Evolutionary conservation across 352 stramenopile genomes (phyloP), one percentile per base, ranked within the genome.

Genomic region (Albugo laibachii): DNA sequence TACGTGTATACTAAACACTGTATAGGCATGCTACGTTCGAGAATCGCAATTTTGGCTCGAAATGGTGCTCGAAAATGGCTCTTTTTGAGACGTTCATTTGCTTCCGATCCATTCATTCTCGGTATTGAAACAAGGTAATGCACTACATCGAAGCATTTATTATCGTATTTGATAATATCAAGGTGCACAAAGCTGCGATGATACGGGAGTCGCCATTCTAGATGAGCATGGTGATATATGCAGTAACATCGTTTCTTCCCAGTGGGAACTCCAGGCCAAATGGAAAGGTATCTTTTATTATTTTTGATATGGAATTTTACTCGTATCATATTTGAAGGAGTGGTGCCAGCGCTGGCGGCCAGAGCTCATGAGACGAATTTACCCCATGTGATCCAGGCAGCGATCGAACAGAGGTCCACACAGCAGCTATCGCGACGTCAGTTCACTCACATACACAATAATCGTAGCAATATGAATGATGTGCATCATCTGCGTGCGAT

Each of bases 291-390:
- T 18, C 46, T 37, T 18, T 21, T 0, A 11, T 1, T 2, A 48
- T 13, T 11, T 2, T 18, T 34, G 15, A 2, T 14, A 37, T 20
- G 18, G 11, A 14, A 31, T 39, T 5, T 16, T 13, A 13, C 5
- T 4, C 41, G 37, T 19, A 14, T 14, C 10, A 31, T 14, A 5
- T 18, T 13, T 31, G 5, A 27, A 86, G 95, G 95, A 11, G 91
- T 99, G n/a, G 93, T 98, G 5, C 95, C 95, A 6, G 72, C 79
- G 11, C 59, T 99, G 11, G 95, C 95, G 0, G 83, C 83, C 41
- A 71, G 85, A 42, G 91, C 92, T 4, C 95, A 99, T 54, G 72
- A 83, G 43, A 69, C 93, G 52, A 96, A 97, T 50, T 83, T 99
- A 38, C 89, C 97, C 36, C 63, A 75, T n/a, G 87, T 98, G 18